Evolutionary conservation across 208 protist species (phyloP), one percentile per base, ranked within the genome.

Genomic region (Herpetomonas muscarum): DNA sequence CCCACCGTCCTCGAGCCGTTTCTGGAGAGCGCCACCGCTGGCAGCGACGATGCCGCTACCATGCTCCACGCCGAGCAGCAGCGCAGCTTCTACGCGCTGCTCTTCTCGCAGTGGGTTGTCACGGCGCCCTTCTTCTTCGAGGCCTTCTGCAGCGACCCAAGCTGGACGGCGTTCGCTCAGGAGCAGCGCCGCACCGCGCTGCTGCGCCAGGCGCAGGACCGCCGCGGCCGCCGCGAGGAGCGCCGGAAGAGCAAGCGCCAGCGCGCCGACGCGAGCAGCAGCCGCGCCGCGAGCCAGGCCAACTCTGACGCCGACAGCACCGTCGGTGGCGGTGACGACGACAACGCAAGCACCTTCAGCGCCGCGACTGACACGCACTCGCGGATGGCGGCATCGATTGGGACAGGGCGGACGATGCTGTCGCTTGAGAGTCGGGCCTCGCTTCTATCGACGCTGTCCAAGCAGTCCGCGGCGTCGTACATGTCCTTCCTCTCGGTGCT

Each of bases 401-500:
- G 54, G 13, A 67, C 69, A 24, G n/a, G 54, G 13, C 34, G 55
- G n/a, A 75, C 59, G 57, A 31, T 61, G 30, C 37, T 79, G 25
- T 90, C 87, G 5, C 62, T 87, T 24, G 71, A 64, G 24, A 89
- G 79, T 25, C 83, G 87, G 1, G 75, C 76, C 10, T 91, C 82
- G n/a, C 67, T 90, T n/a, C 72, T 95, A 22, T 93, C 89, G 5
- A 86, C 77, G 21, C 64, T 92, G 31, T 92, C 85, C 4, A 76
- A 77, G 55, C 55, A 73, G 28, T 93, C 85, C 22, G 67, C 79
- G 2, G 74, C 82, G 12, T 82, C 83, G 10, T 95, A 92, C 57
- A 54, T 80, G 12, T 79, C 74, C 24, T 95, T 95, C 61, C 30
- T 95, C 26, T 92, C 89, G 0, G 73, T 91, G n/a, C 70, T 95